A percentile compares a stretch with the other conserved stretches of the same genome.
phyloP scores from a whole-genome alignment of 768 basidiomycete species.

The Naganishia randhawae region DNA sequence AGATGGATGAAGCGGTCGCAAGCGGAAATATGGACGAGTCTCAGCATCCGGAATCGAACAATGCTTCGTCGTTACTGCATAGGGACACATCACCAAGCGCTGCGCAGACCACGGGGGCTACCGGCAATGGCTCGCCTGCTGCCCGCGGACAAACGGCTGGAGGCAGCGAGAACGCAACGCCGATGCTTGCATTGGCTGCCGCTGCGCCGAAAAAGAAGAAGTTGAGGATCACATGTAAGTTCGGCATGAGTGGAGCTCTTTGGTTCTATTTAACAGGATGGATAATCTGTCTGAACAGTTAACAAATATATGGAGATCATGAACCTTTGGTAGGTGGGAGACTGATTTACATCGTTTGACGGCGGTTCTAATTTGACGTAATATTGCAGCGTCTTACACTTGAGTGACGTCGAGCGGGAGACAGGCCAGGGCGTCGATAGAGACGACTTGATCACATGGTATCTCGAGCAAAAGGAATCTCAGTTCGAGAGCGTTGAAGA shows the following conservation, averaged over 20 bases:
- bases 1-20: slow-evolving; percentile 40
- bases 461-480: slow-evolving; percentile 80
- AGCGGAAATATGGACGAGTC: slow-evolving; percentile 46
- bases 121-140: slow-evolving; percentile 39
- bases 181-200: slow-evolving; percentile 46
- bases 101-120: slow-evolving; percentile 23
- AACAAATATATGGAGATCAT: slow-evolving; percentile 90
- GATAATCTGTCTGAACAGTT: slow-evolving; percentile 46
- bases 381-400: slow-evolving; percentile 64
- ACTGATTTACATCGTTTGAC: background rate
- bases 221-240: slow-evolving; percentile 75
- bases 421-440: slow-evolving; percentile 73
- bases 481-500: slow-evolving; percentile 80
- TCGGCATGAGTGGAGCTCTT: background rate
- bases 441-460: slow-evolving; percentile 94
- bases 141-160: background rate
- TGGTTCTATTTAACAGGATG: background rate
- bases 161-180: slow-evolving; percentile 28
- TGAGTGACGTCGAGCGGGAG: slow-evolving; percentile 70
- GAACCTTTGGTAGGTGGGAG: slow-evolving; percentile 56
- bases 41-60: slow-evolving; percentile 32
- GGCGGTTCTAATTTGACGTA: background rate
- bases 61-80: slow-evolving; percentile 36
- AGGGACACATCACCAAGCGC: slow-evolving; percentile 43
- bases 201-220: slow-evolving; percentile 56